Evolutionary conservation across 805 yeast genomes (phyloP).

Genomic region (Cyberlindnera maclurae): DNA sequence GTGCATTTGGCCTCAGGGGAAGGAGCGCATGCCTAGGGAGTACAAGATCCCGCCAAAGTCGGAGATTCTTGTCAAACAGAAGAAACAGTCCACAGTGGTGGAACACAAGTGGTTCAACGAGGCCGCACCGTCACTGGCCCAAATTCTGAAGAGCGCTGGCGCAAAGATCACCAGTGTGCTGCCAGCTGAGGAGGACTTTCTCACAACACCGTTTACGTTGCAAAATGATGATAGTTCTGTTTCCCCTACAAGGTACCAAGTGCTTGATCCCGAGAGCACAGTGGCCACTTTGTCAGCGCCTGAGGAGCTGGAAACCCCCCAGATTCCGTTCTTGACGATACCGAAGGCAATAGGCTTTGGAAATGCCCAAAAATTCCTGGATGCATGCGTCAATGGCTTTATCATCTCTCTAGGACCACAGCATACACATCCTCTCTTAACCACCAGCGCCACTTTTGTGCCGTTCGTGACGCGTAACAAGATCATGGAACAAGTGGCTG

Average conservation of each 20-base stretch:
- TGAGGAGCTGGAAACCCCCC: too few species aligned
- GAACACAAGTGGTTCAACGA: not conserved
- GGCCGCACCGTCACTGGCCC: too few species aligned
- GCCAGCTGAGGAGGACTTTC: too few species aligned
- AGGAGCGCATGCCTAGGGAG: conserved; percentile 14
- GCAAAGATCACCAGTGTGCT: not conserved
- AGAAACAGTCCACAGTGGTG: too few species aligned
- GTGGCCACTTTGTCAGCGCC: not conserved
- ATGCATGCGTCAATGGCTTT: conserved; percentile 33
- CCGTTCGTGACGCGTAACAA: conserved; percentile 27
- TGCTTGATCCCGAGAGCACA: not conserved
- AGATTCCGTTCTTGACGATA: too few species aligned
- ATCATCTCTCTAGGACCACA: conserved; percentile 36
- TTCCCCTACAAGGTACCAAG: not conserved
- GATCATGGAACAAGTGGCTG: conserved; percentile 28
- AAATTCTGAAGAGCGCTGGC: not conserved
- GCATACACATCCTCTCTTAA: conserved; percentile 31
- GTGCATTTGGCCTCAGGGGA: conserved; percentile 22
- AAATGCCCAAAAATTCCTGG: conserved; percentile 4
- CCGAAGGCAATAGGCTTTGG: too few species aligned
- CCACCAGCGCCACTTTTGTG: conserved; percentile 34
- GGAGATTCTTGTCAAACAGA: too few species aligned
- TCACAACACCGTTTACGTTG: not conserved
- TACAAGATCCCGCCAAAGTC: conserved; percentile 12
- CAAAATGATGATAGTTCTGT: not conserved